Evolutionary conservation across 257 asterid species (phyloP), one percentile per base, ranked within the genome.

Genomic region (Solanum sparsipilum): DNA sequence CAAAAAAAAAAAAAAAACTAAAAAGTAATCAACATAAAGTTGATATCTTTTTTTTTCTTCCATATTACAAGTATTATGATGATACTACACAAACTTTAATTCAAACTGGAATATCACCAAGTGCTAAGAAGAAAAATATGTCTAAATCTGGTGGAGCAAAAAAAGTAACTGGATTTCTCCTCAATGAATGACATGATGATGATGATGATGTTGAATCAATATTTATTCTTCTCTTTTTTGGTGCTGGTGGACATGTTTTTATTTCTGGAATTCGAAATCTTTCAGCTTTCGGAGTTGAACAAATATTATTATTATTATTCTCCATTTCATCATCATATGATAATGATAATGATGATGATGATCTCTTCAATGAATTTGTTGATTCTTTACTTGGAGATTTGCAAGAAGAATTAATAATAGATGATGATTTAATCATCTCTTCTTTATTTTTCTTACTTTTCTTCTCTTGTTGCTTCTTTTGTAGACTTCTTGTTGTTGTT

Each of bases 191-290:
- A 79, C 91, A 88, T 70, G 76, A 70, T 31, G 74, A 70, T 46
- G 29, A 27, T 27, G 85, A 44, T 41, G 85, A 29, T 44, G 85
- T 9, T 29, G 85, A 82, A 29, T 88, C 76, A 32, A 83, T 52
- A 16, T 52, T 34, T 58, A 89, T 73, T 65, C 93, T 87, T 48
- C 91, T 87, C 91, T 95, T 96, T 94, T 93, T 95, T 1, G 99
- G 99, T 3, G 98, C 95, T 4, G 98, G 99, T 2, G 99, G 99
- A 83, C 99, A 96, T 16, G 95, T 94, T 21, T 67, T 88, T 20
- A 93, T 91, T 87, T 94, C 95, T 23, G 99, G 98, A 87, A 96
- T 95, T 32, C 91, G 88, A 88, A 46, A 92, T 76, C 92, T 94
- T 48, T 95, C 85, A 0, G 93, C 93, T 87, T 90, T 96, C 0